Evolutionary conservation across 768 basidiomycete species (phyloP), one percentile per base, ranked within the genome.

Genomic region (Pulveroboletus sp.): DNA sequence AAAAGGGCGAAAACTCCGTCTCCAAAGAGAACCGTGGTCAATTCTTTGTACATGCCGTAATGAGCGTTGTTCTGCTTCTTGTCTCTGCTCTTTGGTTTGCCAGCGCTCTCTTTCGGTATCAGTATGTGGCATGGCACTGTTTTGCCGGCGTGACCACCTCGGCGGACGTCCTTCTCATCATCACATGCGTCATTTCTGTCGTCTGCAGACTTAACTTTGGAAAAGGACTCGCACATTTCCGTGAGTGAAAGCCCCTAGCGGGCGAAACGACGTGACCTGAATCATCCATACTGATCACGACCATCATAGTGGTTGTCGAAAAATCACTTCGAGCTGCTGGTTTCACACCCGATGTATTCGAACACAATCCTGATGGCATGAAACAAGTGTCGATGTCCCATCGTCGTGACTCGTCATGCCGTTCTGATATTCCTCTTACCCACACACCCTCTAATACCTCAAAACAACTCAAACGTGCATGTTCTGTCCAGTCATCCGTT

Each of bases 191-290:
- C 26, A 53, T 81, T 10, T 78, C 73, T 7, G 38, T 80, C 37
- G 39, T 76, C n/a, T 81, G 79, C 61, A 70, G 78, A 44, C 49
- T 74, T 24, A 74, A 80, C 54, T 83, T 81, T 57, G 80, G 76
- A 10, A 76, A 73, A 56, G 81, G 80, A 2, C 69, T 81, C 10
- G 71, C 72, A 5, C 76, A 80, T 26, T 81, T 74, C 53, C 63
- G 80, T 81, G 61, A 66, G 76, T 59, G 2, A 19, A 13, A 14
- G 14, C 9, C 23, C 27, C 35, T 45, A 5, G 19, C 9, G 13
- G 26, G n/a, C 19, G 17, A 9, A 9, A 19, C 22, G 19, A 26
- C 23, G 11, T 23, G 22, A 20, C 7, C 12, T 5, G 22, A 30
- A 22, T 10, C 13, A 31, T 29, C 6, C 9, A 42, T 29, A 9